Evolutionary conservation across 768 basidiomycete genomes (phyloP).

Genomic region (Pleurotus platypus): DNA sequence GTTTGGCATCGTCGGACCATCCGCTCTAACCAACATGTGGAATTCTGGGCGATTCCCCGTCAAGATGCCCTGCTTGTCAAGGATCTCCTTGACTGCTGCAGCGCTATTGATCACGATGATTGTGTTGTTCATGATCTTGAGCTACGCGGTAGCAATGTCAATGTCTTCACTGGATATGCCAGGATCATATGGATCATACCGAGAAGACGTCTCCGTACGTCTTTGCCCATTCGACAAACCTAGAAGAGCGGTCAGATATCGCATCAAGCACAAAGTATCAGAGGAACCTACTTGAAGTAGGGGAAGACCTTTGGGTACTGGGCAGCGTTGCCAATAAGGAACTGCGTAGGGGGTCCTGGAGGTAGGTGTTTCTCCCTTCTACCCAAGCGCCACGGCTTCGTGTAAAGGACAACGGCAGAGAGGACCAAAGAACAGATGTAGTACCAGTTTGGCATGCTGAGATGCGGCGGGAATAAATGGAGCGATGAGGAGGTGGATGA

Average conservation of each 20-base stretch:
- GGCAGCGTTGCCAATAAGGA: conserved; percentile 19
- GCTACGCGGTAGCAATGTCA: conserved; percentile 4
- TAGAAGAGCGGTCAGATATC: not conserved
- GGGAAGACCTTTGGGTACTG: conserved; percentile 16
- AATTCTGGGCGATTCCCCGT: conserved; percentile 21
- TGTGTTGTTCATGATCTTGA: conserved; percentile 18
- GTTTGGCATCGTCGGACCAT: not conserved
- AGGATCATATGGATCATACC: not conserved
- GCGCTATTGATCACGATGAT: conserved; percentile 20
- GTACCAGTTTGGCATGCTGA: not conserved
- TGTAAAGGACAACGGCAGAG: not conserved
- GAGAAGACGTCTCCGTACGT: conserved; percentile 15
- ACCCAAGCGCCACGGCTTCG: conserved; percentile 8
- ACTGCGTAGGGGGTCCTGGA: conserved; percentile 21
- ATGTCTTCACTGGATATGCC: no score
- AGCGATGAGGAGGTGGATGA: no score
- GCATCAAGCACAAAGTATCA: not conserved
- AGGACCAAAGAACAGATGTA: not conserved
- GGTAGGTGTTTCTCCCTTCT: conserved; percentile 15
- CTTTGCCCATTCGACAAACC: conserved; percentile 14
- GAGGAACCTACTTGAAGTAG: conserved; percentile 1
- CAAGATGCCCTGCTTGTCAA: conserved; percentile 21
- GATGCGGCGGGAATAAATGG: not conserved
- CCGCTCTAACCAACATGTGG: conserved; percentile 11
- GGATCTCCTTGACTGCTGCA: conserved; percentile 18